Base-by-base conservation (phyloP, 1,139 yeast species). In the Taphrina populina region DNA sequence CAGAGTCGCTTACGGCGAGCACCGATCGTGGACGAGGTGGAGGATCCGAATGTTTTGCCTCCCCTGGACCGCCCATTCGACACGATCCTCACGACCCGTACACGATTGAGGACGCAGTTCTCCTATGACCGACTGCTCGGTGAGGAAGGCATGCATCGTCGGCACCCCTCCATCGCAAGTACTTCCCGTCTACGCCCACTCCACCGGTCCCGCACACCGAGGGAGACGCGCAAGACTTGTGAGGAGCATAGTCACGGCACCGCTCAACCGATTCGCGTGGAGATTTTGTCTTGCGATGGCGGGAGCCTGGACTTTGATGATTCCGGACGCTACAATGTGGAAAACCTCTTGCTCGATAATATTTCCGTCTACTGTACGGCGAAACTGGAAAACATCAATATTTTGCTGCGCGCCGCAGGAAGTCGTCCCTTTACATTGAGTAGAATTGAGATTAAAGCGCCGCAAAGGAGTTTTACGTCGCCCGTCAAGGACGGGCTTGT, bases 401-500 rank as follows among this genome's bases (percentile, higher is more conserved):
- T 52, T 20, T 26, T 41, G 37, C 35, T 52, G 17, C 21, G 40
- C 5, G 40, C 36, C 4, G 44, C 44, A 8, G 40, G 43, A 4
- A 32, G 44, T n/a, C 54, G 41, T n/a, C 63, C 64, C n/a, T 59
- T 62, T 44, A 36, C 61, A 7, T 36, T 62, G 23, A 56, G 52
- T 29, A 57, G 61, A 17, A 58, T 62, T 41, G 61, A 59, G 6
- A 57, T 62, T 41, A 54, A 56, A 36, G 64, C 64, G 8, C 64
- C 64, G 17, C 49, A 62, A 5, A 30, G 56, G 10, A 61, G 62
- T 4, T 62, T 58, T 40, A 60, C 64, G 2, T 58, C 59, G 20
- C 64, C 64, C 2, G 64, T 62, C 6, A 61, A 59, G 41, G 62
- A 60, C 23, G 63, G 63, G n/a, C 53, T 60, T 11, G 47, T 61